These are phyloP conservation scores for Aurantiochytrium sp. DNA, from an alignment of 108 stramenopile genomes.

Conservation along the genomic window DNA sequence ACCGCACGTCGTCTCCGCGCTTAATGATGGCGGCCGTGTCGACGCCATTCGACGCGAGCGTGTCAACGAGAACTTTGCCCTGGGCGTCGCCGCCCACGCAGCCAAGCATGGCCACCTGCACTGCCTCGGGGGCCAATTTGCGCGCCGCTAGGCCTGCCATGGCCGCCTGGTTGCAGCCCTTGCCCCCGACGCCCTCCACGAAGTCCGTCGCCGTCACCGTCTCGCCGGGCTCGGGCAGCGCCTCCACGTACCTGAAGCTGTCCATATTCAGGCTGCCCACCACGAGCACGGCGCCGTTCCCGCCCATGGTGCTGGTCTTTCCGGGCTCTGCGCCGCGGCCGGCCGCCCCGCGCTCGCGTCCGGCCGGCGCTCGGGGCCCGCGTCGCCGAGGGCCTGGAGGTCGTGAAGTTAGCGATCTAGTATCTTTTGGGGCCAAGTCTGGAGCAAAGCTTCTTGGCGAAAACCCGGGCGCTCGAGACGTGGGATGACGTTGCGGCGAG, in stretches of 20 bases:
- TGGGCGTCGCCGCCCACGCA: background rate
- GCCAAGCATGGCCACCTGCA: background rate
- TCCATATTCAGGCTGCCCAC: slow-evolving; percentile 28
- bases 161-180: slow-evolving; percentile 19
- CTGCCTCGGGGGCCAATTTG: background rate
- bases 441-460: too few species aligned
- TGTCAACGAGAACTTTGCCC: background rate
- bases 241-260: background rate
- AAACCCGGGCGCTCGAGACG: too few species aligned
- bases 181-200: background rate
- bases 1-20: background rate
- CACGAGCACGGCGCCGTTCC: background rate
- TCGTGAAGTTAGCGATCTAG: too few species aligned
- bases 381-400: too few species aligned
- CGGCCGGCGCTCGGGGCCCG: too few species aligned
- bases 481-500: too few species aligned
- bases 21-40: background rate
- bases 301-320: background rate
- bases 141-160: background rate
- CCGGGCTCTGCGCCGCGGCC: too few species aligned
- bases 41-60: background rate
- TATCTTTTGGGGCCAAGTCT: too few species aligned
- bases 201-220: background rate
- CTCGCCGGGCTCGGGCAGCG: slow-evolving; percentile 5
- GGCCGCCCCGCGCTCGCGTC: too few species aligned